Evolutionary conservation across 768 basidiomycete species (phyloP).

Genomic region (Termitomyces sp.): DNA sequence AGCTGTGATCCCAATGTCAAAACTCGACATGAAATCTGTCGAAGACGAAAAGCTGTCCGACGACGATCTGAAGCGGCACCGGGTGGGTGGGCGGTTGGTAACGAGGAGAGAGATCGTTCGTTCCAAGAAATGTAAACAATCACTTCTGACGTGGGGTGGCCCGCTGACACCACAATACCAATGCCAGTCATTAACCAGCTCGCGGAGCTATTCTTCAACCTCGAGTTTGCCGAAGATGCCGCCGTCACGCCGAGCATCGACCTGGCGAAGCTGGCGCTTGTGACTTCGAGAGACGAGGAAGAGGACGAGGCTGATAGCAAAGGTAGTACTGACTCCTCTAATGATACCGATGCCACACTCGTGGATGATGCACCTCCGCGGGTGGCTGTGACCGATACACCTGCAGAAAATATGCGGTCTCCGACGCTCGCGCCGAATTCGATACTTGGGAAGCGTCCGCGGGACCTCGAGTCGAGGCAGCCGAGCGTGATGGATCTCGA

Average conservation of each 20-base stretch:
- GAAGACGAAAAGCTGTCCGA: slow-evolving; percentile 74
- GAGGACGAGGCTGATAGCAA: slow-evolving; percentile 67
- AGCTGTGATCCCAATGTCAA: slow-evolving; percentile 58
- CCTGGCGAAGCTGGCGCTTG: slow-evolving; percentile 85
- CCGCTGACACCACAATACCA: slow-evolving; percentile 8
- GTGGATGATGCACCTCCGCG: slow-evolving; percentile 66
- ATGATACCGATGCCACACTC: slow-evolving; percentile 84
- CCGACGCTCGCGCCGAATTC: slow-evolving; percentile 37
- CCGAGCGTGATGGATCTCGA: slow-evolving; percentile 57
- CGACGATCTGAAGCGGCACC: slow-evolving; percentile 75
- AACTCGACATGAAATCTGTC: slow-evolving; percentile 46
- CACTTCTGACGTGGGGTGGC: neutral
- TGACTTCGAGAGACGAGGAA: slow-evolving; percentile 87
- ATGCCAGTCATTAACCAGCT: slow-evolving; percentile 72
- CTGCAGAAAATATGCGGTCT: slow-evolving; percentile 21
- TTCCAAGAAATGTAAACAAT: slow-evolving; percentile 72
- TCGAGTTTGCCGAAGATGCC: slow-evolving; percentile 59
- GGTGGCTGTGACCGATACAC: slow-evolving; percentile 20
- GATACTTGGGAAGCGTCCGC: slow-evolving; percentile 66
- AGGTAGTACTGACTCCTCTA: slow-evolving; percentile 73
- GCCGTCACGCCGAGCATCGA: slow-evolving; percentile 83
- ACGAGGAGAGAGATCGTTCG: slow-evolving; percentile 77
- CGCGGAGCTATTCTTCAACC: slow-evolving; percentile 69
- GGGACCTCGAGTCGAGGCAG: slow-evolving; percentile 38
- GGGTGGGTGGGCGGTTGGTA: slow-evolving; percentile 84